These are phyloP conservation scores for Tuber magnatum DNA, from an alignment of 495 filamentous ascomycete species.

Conservation along the genomic window DNA sequence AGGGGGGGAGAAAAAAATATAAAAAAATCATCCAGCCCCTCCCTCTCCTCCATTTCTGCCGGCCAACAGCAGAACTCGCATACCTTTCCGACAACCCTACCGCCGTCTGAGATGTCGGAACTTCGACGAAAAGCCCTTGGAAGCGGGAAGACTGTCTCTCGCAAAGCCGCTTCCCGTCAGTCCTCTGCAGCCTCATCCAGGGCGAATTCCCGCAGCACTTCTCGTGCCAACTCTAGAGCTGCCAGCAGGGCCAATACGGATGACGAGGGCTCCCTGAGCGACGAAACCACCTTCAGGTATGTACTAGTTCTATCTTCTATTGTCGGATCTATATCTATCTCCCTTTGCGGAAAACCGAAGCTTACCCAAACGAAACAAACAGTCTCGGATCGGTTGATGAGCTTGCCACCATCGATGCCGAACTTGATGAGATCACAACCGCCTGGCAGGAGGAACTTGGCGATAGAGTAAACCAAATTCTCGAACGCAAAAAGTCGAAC, in stretches of 20 bases:
- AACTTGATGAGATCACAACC: conserved; percentile 49
- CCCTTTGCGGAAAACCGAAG: conserved; percentile 27
- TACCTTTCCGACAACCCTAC: neutral
- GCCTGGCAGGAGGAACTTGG: conserved; percentile 61
- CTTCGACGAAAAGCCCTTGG: conserved; percentile 69
- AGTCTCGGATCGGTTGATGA: conserved; percentile 55
- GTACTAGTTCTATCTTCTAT: conserved; percentile 23
- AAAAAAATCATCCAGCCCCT: neutral
- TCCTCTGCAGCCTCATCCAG: conserved; percentile 60
- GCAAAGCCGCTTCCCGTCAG: conserved; percentile 70
- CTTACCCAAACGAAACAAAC: conserved; percentile 36
- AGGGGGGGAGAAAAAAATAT: neutral
- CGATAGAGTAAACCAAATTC: conserved; percentile 69
- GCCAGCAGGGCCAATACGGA: conserved; percentile 59
- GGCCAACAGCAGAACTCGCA: neutral
- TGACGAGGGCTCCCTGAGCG: conserved; percentile 71
- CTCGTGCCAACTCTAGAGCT: conserved; percentile 53
- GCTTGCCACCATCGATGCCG: conserved; percentile 43
- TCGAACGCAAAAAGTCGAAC: conserved; percentile 79
- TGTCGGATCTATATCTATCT: conserved; percentile 18
- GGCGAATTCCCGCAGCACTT: conserved; percentile 55
- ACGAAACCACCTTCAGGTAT: conserved; percentile 64
- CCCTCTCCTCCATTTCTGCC: neutral
- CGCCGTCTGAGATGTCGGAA: conserved; percentile 56
- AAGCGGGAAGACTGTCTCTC: conserved; percentile 84